Evolutionary conservation across 1,139 yeast genomes (phyloP).

Genomic region (Geotrichum restrictum): DNA sequence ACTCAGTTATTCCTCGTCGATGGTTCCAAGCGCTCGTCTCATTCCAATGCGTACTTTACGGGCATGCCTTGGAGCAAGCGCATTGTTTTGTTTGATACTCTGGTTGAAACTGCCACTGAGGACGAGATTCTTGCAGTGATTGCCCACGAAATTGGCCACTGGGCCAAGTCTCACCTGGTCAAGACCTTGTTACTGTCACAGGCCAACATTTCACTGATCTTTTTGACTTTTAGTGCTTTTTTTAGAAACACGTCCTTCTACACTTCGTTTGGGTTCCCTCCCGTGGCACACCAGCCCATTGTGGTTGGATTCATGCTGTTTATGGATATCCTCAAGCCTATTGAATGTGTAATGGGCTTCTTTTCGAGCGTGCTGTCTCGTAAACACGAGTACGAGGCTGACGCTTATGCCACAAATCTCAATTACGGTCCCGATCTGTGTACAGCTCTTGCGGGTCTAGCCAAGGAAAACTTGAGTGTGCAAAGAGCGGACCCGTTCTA

Average conservation of each 20-base stretch:
- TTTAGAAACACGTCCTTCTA: slow-evolving; percentile 74
- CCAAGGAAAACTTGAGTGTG: slow-evolving; percentile 74
- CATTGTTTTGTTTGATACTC: slow-evolving; percentile 87
- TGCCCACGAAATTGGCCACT: slow-evolving; percentile 97
- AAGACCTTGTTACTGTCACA: slow-evolving; percentile 64
- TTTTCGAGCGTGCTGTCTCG: slow-evolving; percentile 67
- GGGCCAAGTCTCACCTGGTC: slow-evolving; percentile 84
- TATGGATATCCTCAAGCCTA: slow-evolving; percentile 66
- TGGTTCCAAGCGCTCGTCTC: slow-evolving; percentile 92
- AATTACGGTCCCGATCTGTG: slow-evolving; percentile 70
- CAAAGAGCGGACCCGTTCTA: slow-evolving; percentile 86
- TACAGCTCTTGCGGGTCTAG: slow-evolving; percentile 67
- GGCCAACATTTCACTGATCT: slow-evolving; percentile 57
- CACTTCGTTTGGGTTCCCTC: slow-evolving; percentile 69
- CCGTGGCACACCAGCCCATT: slow-evolving; percentile 52
- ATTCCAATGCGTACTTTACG: slow-evolving; percentile 91
- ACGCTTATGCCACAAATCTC: slow-evolving; percentile 68
- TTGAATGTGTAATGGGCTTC: slow-evolving; percentile 66
- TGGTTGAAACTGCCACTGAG: slow-evolving; percentile 71
- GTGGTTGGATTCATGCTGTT: slow-evolving; percentile 71
- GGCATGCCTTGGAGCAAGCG: slow-evolving; percentile 97
- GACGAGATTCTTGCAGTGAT: slow-evolving; percentile 87
- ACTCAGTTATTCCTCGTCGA: slow-evolving; percentile 81
- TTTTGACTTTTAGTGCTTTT: slow-evolving; percentile 72
- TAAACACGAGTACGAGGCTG: slow-evolving; percentile 90